These are phyloP conservation scores for Ophiostoma piceae DNA, from an alignment of 2,329 filamentous ascomycete species.

Conservation along the genomic window DNA sequence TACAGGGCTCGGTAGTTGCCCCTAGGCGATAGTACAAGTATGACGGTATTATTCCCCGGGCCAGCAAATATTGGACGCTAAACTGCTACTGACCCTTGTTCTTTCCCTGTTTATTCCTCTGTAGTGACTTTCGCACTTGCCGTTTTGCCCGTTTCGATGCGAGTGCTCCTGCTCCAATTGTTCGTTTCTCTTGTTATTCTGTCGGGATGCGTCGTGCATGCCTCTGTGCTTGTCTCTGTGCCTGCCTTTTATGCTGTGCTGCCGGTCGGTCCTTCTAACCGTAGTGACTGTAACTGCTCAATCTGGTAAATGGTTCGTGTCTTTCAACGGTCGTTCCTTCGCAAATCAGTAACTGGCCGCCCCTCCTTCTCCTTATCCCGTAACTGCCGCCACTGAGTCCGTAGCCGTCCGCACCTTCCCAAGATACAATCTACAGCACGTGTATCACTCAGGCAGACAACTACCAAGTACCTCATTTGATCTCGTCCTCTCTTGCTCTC, in stretches of 20 bases:
- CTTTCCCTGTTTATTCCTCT: not conserved
- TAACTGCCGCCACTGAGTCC: not conserved
- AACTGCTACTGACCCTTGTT: not conserved
- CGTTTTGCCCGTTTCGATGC: not conserved
- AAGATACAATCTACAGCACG: not conserved
- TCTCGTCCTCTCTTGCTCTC: not conserved
- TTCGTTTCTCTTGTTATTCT: not conserved
- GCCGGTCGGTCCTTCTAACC: constrained; percentile 5
- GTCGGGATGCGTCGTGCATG: not conserved
- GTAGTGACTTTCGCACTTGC: not conserved
- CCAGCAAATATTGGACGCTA: not conserved
- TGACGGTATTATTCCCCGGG: not conserved
- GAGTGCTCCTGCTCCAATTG: not conserved
- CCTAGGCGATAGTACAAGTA: not conserved
- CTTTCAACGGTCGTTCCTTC: constrained; percentile 12
- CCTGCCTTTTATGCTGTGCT: constrained; percentile 1
- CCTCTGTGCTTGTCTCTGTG: not conserved
- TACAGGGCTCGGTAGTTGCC: constrained; percentile 2
- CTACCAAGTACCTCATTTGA: not conserved
- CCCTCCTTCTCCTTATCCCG: not conserved
- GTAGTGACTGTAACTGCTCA: not conserved
- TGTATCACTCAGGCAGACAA: not conserved
- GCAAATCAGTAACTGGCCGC: not conserved
- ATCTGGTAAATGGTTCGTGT: not conserved
- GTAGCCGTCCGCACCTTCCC: constrained; percentile 10